Percentiles rank a stretch among this genome's conserved stretches.
These are phyloP conservation scores for Logfia minima DNA, from an alignment of 129 eudicot genomes.

Conservation along the genomic window DNA sequence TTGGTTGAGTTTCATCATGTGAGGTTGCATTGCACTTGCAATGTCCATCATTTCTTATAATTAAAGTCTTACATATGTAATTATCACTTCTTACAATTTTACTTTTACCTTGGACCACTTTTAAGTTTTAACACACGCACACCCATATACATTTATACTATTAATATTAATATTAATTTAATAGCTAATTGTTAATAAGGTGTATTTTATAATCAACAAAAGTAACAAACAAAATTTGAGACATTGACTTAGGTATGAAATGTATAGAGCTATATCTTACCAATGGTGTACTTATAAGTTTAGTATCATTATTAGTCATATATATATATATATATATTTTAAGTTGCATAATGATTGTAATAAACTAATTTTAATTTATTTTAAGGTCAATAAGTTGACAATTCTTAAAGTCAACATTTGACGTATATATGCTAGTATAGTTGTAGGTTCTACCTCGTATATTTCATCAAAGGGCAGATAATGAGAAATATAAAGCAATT, in stretches of 20 bases:
- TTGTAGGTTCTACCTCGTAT: background rate
- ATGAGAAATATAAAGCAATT: background rate
- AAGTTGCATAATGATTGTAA: no score
- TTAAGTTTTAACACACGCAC: background rate
- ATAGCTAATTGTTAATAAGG: no score
- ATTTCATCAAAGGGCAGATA: background rate
- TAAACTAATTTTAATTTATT: no score
- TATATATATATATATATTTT: no score
- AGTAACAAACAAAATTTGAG: background rate
- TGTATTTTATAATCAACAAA: no score
- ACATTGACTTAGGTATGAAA: background rate
- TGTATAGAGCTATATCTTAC: background rate
- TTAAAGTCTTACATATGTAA: constrained; percentile 12
- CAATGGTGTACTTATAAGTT: no score
- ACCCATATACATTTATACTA: background rate
- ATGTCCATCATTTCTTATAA: constrained; percentile 11
- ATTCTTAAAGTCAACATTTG: background rate
- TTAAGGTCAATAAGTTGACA: background rate
- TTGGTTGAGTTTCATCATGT: constrained; percentile 23
- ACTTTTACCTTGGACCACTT: constrained; percentile 10
- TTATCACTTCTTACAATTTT: background rate
- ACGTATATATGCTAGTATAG: background rate
- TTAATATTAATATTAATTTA: no score
- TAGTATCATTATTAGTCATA: no score
- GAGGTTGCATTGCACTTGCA: constrained; percentile 8